Base-by-base conservation (phyloP, 257 asterid genomes). In the Handroanthus guayacan region DNA sequence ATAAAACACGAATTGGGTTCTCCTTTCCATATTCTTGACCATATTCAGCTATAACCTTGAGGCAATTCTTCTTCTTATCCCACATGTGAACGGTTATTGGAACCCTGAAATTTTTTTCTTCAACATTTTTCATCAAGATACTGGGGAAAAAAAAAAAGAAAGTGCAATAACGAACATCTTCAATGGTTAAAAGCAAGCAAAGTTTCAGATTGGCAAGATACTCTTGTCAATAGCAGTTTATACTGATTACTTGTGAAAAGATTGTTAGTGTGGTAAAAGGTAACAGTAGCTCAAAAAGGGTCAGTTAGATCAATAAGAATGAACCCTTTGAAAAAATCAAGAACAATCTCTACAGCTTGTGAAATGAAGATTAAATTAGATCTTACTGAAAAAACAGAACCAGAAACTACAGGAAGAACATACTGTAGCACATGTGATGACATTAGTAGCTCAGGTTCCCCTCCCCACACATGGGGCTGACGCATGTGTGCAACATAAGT, bases 381-480 rank as follows among this genome's bases (percentile, higher is more conserved):
- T 31, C 20, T 47, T 25, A 56, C 52, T 39, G 43, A 52, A 44
- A 66, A 38, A 62, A 75, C 41, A 5, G 50, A 44, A 20, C 7
- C 43, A 45, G 9, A 31, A 37, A 62, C 1, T 1, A 44, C 18
- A 55, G 16, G 62, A 67, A 52, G 52, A 52, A 86, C 91, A 20
- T 80, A 86, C 93, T 70, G 87, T 76, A 90, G 88, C 71, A 90
- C 96, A 62, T 88, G 87, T 8, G 94, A 87, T 14, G 92, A 84
- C 96, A 90, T 88, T 56, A 90, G 83, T 14, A 90, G 84, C 84
- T 90, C 96, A 6, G 94, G 96, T 75, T 90, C 94, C 71, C 96
- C 96, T 67, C 94, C 96, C 96, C 96, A 90, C 14, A 77, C 81
- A 11, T 87, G 94, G n/a, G 94, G 94, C 71, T 77, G 84, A 73